These are phyloP conservation scores for Paraleonurus japonicus DNA, from an alignment of 257 asterid species.

Conservation along the genomic window DNA sequence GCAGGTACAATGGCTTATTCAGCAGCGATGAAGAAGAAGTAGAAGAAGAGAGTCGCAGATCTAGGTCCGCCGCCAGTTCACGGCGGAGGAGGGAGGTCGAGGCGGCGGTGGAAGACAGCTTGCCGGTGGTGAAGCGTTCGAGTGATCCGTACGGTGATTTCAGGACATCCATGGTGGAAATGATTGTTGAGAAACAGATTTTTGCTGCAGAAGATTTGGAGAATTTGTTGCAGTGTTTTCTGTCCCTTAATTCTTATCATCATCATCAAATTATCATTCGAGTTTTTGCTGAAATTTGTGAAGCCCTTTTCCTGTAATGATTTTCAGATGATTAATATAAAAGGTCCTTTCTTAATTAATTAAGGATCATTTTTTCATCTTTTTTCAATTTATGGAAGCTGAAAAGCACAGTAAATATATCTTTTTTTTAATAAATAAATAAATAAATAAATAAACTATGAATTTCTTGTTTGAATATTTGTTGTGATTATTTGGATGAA, in stretches of 20 bases:
- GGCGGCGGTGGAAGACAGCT: slow-evolving; percentile 23
- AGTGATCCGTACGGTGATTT: slow-evolving; percentile 54
- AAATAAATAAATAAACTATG: neutral
- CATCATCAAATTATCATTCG: slow-evolving; percentile 48
- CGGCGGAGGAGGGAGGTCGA: slow-evolving; percentile 23
- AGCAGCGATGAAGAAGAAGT: neutral
- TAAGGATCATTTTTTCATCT: no score
- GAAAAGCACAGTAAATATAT: neutral
- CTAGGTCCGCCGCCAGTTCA: neutral
- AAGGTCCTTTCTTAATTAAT: neutral
- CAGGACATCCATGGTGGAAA: slow-evolving; percentile 56
- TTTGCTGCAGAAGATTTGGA: slow-evolving; percentile 41
- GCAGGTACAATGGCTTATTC: slow-evolving; percentile 22
- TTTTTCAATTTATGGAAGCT: neutral
- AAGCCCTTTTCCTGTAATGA: slow-evolving; percentile 30
- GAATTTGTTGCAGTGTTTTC: slow-evolving; percentile 45
- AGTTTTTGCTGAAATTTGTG: slow-evolving; percentile 53
- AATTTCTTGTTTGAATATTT: neutral
- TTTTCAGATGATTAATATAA: neutral
- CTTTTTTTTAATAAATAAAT: neutral
- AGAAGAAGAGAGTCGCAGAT: neutral
- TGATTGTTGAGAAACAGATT: slow-evolving; percentile 53
- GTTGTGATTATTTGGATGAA: neutral
- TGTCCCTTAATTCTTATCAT: slow-evolving; percentile 44
- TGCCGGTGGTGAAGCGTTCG: slow-evolving; percentile 59